phyloP scores from a whole-genome alignment of 202 grass and related monocot species.

The Thinopyrum obtusiflorum region DNA sequence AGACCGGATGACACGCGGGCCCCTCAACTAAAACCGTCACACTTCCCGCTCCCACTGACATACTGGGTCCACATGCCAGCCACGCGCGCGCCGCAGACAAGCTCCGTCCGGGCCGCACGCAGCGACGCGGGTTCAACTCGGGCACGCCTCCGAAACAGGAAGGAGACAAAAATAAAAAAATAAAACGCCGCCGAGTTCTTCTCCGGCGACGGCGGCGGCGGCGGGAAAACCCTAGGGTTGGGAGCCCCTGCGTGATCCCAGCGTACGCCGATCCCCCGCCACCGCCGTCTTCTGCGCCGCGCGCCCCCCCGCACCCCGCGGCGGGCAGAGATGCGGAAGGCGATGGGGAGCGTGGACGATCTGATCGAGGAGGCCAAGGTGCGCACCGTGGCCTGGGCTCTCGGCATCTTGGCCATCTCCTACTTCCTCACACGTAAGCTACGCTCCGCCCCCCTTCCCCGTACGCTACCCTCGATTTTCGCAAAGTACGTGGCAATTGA shows the following conservation, averaged over 20 bases:
- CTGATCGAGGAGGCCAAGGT: constrained; percentile 92
- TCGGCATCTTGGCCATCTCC: constrained; percentile 84
- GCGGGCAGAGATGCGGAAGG: constrained; percentile 46
- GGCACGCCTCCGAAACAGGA: constrained; percentile 4
- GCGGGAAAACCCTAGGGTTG: constrained; percentile 5
- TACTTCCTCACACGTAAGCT: constrained; percentile 87
- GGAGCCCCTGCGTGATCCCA: neutral
- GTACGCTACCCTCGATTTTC: neutral
- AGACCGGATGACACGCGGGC: neutral
- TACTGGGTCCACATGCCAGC: constrained; percentile 1
- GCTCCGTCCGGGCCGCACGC: neutral
- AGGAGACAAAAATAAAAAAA: neutral
- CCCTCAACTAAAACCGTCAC: neutral
- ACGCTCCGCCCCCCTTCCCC: neutral
- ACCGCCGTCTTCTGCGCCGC: neutral
- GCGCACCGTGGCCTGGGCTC: constrained; percentile 80
- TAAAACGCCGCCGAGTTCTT: constrained; percentile 28
- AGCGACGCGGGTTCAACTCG: constrained; percentile 26
- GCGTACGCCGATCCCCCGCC: neutral
- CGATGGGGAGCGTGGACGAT: constrained; percentile 85
- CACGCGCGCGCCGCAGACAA: constrained; percentile 1
- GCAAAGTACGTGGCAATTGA: neutral
- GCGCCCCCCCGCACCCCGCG: neutral
- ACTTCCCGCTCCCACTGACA: neutral
- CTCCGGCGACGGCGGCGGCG: constrained; percentile 41